Conservation (phyloP, 768 basidiomycete genomes). For the Saitozyma sp. region DNA sequence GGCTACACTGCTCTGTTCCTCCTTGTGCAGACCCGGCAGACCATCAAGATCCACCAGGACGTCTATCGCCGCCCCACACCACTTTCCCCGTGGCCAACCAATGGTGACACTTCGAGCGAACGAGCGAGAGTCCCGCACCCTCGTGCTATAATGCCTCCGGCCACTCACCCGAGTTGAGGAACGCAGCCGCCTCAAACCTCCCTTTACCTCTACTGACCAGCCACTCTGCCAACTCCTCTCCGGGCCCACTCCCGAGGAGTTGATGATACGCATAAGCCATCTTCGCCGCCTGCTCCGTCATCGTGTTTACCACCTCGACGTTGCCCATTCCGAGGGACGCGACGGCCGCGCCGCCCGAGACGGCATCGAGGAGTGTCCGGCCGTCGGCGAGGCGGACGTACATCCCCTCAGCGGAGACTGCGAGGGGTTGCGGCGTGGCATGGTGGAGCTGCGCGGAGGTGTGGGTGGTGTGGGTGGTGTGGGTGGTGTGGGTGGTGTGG, state of each 20-base stretch:
- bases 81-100: too few relatives aligned
- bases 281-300: constrained; percentile 20
- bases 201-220: constrained; percentile 7
- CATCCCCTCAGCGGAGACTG: constrained; percentile 5
- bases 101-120: too few relatives aligned
- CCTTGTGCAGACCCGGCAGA: neutral
- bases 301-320: constrained; percentile 17
- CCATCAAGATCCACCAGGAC: too few relatives aligned
- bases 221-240: constrained; percentile 18
- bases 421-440: constrained; percentile 11
- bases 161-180: constrained; percentile 14
- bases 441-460: constrained; percentile 6
- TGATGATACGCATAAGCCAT: constrained; percentile 20
- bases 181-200: constrained; percentile 6
- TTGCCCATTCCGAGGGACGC: constrained; percentile 29
- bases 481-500: too few relatives aligned
- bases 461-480: too few relatives aligned
- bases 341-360: constrained; percentile 36
- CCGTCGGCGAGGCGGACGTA: constrained; percentile 20
- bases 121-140: too few relatives aligned
- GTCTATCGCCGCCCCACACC: too few relatives aligned
- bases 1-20: neutral
- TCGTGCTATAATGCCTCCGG: constrained; percentile 14
- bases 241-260: constrained; percentile 6
- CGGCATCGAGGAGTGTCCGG: constrained; percentile 24